phyloP scores from a whole-genome alignment of 768 basidiomycete genomes.

The Cystobasidium ongulense region DNA sequence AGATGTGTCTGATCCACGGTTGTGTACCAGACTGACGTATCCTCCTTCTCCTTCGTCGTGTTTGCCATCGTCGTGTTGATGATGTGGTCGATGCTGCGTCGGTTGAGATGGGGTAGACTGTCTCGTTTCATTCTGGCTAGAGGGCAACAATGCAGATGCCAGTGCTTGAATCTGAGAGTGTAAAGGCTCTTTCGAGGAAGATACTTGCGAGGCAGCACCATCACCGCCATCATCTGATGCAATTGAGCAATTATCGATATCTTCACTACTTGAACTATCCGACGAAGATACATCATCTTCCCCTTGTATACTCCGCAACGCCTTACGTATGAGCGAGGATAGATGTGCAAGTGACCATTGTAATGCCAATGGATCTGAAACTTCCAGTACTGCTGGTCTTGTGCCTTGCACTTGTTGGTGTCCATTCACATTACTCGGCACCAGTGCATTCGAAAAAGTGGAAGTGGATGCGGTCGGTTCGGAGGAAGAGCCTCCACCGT shows the following conservation, averaged over 20 bases:
- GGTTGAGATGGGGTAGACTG: background rate
- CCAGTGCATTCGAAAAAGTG: background rate
- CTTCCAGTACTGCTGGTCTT: background rate
- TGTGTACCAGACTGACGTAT: conserved; percentile 13
- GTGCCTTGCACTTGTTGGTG: background rate
- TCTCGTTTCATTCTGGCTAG: background rate
- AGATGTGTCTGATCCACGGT: conserved; percentile 47
- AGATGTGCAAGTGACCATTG: conserved; percentile 39
- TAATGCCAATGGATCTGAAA: conserved; percentile 16
- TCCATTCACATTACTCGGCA: background rate
- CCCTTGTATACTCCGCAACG: conserved; percentile 38
- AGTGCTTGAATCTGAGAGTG: background rate
- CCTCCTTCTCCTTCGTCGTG: conserved; percentile 25
- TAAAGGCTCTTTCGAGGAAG: background rate
- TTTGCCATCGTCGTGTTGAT: background rate
- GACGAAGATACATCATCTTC: conserved; percentile 36
- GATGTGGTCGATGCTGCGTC: background rate
- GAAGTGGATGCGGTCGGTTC: background rate
- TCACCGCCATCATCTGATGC: background rate
- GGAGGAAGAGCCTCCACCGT: conserved; percentile 29
- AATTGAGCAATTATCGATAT: conserved; percentile 15
- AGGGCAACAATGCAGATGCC: background rate
- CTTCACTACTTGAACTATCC: conserved; percentile 6
- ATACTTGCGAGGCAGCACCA: background rate
- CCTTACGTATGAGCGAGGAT: conserved; percentile 39